Base-by-base conservation (phyloP, 371 early-diverging fungal species). In the Parasitella parasitica region DNA sequence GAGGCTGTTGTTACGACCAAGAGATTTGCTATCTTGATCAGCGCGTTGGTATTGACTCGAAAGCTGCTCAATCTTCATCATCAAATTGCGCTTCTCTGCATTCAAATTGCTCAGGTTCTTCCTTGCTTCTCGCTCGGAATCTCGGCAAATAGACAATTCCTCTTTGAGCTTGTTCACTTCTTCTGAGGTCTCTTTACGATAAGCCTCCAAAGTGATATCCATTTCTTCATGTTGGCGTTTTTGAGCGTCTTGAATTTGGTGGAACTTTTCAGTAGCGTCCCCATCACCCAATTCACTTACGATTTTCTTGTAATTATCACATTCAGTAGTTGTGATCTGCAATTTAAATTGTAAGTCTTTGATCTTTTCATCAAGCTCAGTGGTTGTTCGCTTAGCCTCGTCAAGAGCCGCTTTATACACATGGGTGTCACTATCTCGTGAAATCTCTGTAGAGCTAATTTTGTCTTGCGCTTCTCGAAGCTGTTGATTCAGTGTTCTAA, bases 101-200 rank as follows among this genome's bases (percentile, higher is more conserved):
- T 24, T 26, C 24, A 58, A 6, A 2, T 48, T 6, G 3, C 22
- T 32, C 12, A 48, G 1, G 7, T 46, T 16, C 2, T 37, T 30
- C 12, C 22, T 37, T 0, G 55, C 54, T 36, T 59, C 54, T 6
- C 6, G 27, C 9, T 59, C 59, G 5, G 65, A 36, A 0, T n/a
- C 16, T 49, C 58, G 65, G 9, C 54, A 22, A 11, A 26, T 22
- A 0, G 22, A 2, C 15, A 64, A 46, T 20, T 64, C 59, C 7
- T 59, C 26, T 24, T 54, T 59, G 11, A 64, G 34, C 24, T 49
- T 38, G n/a, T 48, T 28, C 11, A 64, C 28, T 30, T 64, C 59
- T 2, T 7, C 32, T 2, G 38, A 1, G 15, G 46, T 54, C 38
- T 64, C 65, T 9, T 43, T 26, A 11, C 55, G 41, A 7, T 43